phyloP scores from a whole-genome alignment of 306 rosid species.

The Ormosia semicastrata region DNA sequence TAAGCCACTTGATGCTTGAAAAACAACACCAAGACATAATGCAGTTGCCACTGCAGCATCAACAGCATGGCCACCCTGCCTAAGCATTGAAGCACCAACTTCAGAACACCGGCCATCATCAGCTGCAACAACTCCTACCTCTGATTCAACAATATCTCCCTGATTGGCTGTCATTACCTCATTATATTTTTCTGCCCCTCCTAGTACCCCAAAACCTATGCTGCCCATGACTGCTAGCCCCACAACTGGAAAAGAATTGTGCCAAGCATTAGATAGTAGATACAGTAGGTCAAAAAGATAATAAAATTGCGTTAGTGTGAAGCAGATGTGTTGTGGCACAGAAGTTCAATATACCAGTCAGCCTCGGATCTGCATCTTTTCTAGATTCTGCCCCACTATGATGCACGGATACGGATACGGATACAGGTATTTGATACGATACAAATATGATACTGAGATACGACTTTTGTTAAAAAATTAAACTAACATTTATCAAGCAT shows the following conservation, averaged over 20 bases:
- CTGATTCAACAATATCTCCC: conserved; percentile 56
- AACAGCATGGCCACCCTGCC: conserved; percentile 89
- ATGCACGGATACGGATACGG: no score
- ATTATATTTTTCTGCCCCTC: conserved; percentile 17
- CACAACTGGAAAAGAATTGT: conserved; percentile 37
- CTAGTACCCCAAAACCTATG: conserved; percentile 27
- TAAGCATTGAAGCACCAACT: conserved; percentile 68
- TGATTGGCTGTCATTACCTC: not conserved
- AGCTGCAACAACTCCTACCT: conserved; percentile 84
- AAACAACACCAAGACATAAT: conserved; percentile 80
- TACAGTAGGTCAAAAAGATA: not conserved
- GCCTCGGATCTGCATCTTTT: not conserved
- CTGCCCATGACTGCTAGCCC: conserved; percentile 41
- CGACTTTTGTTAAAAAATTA: no score
- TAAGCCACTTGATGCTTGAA: conserved; percentile 75
- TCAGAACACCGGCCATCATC: conserved; percentile 84
- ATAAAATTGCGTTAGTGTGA: not conserved
- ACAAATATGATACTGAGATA: no score
- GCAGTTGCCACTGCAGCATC: conserved; percentile 95
- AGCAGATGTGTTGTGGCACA: not conserved
- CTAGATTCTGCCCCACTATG: not conserved
- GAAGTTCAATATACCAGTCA: not conserved
- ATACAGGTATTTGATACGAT: no score
- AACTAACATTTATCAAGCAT: no score
- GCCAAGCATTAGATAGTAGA: not conserved